Conservation (phyloP, 805 yeast genomes). For the Candida odintsovae region DNA sequence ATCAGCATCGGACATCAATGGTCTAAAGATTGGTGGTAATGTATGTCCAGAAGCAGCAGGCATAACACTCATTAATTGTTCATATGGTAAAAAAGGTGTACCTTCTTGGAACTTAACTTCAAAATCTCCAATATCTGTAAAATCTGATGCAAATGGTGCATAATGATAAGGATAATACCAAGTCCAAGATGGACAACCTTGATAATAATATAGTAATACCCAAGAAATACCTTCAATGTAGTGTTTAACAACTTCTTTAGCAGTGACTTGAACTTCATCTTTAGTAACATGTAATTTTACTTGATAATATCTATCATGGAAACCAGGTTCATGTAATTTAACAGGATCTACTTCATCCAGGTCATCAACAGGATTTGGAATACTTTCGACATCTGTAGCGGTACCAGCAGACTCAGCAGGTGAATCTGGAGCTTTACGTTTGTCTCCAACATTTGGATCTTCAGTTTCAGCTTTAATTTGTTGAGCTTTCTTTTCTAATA, state of each 20-base stretch:
- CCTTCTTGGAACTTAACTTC: constrained; percentile 60
- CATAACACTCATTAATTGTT: constrained; percentile 89
- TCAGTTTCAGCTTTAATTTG: constrained; percentile 4
- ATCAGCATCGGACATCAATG: constrained; percentile 70
- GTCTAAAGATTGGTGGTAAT: constrained; percentile 74
- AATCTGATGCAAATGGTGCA: constrained; percentile 95
- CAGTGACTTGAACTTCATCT: constrained; percentile 46
- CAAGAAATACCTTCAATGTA: constrained; percentile 97
- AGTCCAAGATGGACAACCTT: constrained; percentile 97
- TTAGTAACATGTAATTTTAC: constrained; percentile 60
- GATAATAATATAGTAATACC: constrained; percentile 90
- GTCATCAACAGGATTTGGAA: constrained; percentile 19
- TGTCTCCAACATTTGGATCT: constrained; percentile 15
- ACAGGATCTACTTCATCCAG: constrained; percentile 48
- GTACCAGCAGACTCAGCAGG: constrained; percentile 13
- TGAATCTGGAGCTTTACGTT: constrained; percentile 15
- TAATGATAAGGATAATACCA: constrained; percentile 98
- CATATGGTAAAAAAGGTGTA: constrained; percentile 82
- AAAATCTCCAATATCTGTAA: constrained; percentile 44
- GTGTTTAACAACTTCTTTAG: constrained; percentile 56
- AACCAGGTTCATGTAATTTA: constrained; percentile 83
- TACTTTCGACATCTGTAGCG: constrained; percentile 6
- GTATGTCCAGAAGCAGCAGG: constrained; percentile 92
- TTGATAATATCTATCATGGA: constrained; percentile 71
- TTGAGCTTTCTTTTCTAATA: constrained; percentile 24